Evolutionary conservation across 2,329 filamentous ascomycete species (phyloP).

Genomic region (Colletotrichum gloeosporioides): DNA sequence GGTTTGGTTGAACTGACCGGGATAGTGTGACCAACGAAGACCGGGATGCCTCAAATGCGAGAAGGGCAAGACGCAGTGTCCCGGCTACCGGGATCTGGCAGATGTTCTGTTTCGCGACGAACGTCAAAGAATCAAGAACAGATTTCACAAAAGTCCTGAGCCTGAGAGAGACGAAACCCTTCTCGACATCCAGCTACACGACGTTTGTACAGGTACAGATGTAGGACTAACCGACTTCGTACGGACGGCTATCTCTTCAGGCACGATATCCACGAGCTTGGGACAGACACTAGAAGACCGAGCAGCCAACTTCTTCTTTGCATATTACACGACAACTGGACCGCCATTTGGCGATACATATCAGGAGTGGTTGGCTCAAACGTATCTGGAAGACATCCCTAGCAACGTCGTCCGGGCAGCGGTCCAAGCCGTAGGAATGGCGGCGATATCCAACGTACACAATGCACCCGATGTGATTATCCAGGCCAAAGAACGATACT

Average conservation of each 20-base stretch:
- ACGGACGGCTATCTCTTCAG: neutral
- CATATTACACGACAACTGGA: slow-evolving; percentile 25
- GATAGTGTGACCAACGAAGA: slow-evolving; percentile 29
- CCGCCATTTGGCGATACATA: slow-evolving; percentile 23
- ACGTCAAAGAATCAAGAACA: slow-evolving; percentile 24
- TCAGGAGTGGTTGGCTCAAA: slow-evolving; percentile 23
- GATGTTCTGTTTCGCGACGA: slow-evolving; percentile 31
- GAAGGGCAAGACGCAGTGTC: slow-evolving; percentile 25
- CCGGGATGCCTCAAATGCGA: slow-evolving; percentile 30
- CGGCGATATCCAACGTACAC: slow-evolving; percentile 27
- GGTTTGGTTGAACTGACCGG: neutral
- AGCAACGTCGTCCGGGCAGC: slow-evolving; percentile 15
- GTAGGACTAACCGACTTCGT: neutral
- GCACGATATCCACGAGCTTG: neutral
- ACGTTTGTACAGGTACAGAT: neutral
- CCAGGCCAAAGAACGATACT: slow-evolving; percentile 24
- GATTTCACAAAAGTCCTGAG: neutral
- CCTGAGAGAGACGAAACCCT: neutral
- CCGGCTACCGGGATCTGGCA: slow-evolving; percentile 28
- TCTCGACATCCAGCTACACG: neutral
- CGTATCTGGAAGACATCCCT: slow-evolving; percentile 6
- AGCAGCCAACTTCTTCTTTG: slow-evolving; percentile 28
- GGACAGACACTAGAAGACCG: slow-evolving; percentile 9
- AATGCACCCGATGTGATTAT: slow-evolving; percentile 22
- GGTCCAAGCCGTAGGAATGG: slow-evolving; percentile 31